These are phyloP conservation scores for Spatholobus suberectus DNA, from an alignment of 306 rosid species.

Conservation along the genomic window DNA sequence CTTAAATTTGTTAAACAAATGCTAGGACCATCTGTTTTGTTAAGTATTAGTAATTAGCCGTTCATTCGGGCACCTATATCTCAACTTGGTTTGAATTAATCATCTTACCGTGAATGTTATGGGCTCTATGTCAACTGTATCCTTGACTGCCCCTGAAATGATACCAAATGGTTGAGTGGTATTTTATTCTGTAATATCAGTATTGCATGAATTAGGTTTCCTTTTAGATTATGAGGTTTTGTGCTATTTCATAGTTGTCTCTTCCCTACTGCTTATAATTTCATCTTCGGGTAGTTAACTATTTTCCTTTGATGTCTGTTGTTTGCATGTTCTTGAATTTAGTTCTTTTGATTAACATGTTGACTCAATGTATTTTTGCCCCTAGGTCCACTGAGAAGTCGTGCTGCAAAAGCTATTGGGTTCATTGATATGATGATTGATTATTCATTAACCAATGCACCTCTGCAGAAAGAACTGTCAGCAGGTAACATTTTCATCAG, in stretches of 20 bases:
- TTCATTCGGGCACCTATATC: constrained; percentile 6
- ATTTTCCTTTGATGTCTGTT: not conserved
- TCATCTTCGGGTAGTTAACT: not conserved
- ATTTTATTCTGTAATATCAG: not conserved
- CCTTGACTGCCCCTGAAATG: not conserved
- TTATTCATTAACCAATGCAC: constrained; percentile 86
- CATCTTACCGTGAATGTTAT: not conserved
- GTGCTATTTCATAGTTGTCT: not conserved
- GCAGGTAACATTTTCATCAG: constrained; percentile 64
- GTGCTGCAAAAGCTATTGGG: constrained; percentile 98
- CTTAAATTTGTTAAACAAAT: constrained; percentile 11
- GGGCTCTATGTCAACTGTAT: not conserved
- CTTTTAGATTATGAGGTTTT: not conserved
- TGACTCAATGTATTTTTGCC: not conserved
- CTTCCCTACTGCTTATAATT: not conserved
- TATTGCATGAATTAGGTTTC: not conserved
- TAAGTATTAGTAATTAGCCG: not conserved
- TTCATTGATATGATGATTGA: constrained; percentile 98
- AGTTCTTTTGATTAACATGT: constrained; percentile 24
- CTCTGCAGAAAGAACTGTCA: constrained; percentile 86
- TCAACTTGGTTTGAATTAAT: not conserved
- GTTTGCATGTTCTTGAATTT: constrained; percentile 3
- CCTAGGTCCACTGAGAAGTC: constrained; percentile 94
- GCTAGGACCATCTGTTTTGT: not conserved
- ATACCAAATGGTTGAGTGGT: not conserved